Evolutionary conservation across 2,329 filamentous ascomycete genomes (phyloP), one percentile per base, ranked within the genome.

Genomic region (Colletotrichum musicola): DNA sequence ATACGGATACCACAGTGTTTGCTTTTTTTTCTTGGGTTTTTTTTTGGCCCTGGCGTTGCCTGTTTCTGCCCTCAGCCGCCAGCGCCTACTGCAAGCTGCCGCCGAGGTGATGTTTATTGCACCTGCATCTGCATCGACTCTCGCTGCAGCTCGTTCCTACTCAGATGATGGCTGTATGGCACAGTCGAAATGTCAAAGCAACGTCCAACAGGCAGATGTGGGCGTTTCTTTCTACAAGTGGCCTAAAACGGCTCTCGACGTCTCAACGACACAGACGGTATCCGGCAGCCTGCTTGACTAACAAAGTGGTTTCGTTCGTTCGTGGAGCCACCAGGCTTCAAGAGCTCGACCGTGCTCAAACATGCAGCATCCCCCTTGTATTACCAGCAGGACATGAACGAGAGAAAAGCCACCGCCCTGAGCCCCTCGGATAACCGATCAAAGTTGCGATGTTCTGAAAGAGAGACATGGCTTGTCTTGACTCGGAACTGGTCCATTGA

Each of bases 401-500:
- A 38, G 40, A 56, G 13, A 38, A 68, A 65, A 60, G 62, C 55
- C 62, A 65, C 42, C 12, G 22, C 42, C 27, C 35, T 35, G 42
- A 60, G 62, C 42, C 35, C 49, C 30, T 59, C 61, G 44, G 62
- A 46, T 35, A 60, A 46, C 18, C 49, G 55, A 51, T n/a, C 35
- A 55, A 46, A 53, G 44, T 30, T 44, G n/a, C 35, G 50, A 56
- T 55, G 62, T 30, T 51, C 35, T 61, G 49, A 65, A 56, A 50
- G 50, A 65, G 55, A 65, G 62, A 65, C 65, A 65, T 65, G 14
- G 25, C 46, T 55, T 55, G 55, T 22, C 62, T 49, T 65, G 62
- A 65, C 65, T 68, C 55, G 49, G 25, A 35, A 13, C 9, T 4
- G 18, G 13, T 20, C 14, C 6, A 6, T 20, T 61, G 42, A 68